phyloP scores from a whole-genome alignment of 176 grass and related monocot species.

The Ensete glaucum region DNA sequence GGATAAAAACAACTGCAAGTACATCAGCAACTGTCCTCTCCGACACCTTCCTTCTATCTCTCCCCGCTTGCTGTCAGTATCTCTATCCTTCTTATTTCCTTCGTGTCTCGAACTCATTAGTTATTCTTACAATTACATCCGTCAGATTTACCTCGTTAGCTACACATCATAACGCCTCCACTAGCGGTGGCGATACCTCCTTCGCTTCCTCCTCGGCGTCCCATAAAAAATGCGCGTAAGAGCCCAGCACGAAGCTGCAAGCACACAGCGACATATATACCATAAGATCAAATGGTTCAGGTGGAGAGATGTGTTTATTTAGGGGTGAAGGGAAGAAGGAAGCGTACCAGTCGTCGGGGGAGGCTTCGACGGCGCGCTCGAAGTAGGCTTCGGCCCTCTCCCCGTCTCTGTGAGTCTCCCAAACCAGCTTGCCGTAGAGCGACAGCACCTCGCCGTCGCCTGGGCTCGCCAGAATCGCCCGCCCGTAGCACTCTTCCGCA shows the following conservation, averaged over 20 bases:
- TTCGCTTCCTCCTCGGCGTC: constrained; percentile 20
- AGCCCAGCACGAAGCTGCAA: constrained; percentile 29
- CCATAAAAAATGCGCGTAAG: constrained; percentile 34
- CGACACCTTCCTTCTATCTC: neutral
- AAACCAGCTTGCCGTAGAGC: constrained; percentile 70
- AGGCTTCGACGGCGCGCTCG: constrained; percentile 60
- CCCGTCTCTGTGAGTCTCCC: constrained; percentile 58
- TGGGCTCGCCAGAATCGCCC: constrained; percentile 54
- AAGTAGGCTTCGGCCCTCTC: constrained; percentile 60
- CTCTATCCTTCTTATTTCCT: neutral
- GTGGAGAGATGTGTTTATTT: neutral
- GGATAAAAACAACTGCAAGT: neutral
- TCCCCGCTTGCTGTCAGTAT: neutral
- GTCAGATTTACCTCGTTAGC: neutral
- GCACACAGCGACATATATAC: neutral
- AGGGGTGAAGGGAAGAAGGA: neutral
- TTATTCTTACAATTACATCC: neutral
- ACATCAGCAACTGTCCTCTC: neutral
- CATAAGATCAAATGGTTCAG: neutral
- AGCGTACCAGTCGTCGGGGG: constrained; percentile 66
- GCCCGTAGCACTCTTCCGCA: constrained; percentile 66
- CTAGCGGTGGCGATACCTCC: neutral
- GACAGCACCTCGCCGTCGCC: constrained; percentile 69
- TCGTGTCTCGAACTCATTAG: neutral
- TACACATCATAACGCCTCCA: neutral